A percentile compares a stretch with the other conserved stretches of the same genome.
These are phyloP conservation scores for Trichoderma koningiopsis DNA, from an alignment of 2,329 filamentous ascomycete genomes.

Conservation along the genomic window DNA sequence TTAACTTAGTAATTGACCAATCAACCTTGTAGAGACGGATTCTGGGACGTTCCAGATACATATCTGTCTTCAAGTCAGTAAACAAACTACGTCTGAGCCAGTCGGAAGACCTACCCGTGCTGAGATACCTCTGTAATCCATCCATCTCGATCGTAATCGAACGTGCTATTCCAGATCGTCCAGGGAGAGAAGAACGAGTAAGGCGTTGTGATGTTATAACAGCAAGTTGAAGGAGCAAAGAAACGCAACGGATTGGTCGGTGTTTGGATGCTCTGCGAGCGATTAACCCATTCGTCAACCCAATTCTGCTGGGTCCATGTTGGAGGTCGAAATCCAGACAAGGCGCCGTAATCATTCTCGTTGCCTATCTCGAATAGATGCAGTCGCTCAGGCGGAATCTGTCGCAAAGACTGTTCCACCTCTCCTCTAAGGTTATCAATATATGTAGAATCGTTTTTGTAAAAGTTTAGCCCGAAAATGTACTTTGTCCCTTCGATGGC, in stretches of 20 bases:
- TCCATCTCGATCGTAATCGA: constrained; percentile 18
- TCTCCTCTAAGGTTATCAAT: constrained; percentile 9
- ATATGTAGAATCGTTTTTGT: constrained; percentile 22
- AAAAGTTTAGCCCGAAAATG: constrained; percentile 23
- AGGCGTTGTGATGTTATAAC: constrained; percentile 21
- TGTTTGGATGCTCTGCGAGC: constrained; percentile 9
- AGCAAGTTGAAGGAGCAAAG: constrained; percentile 21
- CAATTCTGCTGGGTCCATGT: constrained; percentile 22
- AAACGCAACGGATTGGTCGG: constrained; percentile 2
- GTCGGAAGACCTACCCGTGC: constrained; percentile 4
- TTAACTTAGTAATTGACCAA: too few relatives aligned
- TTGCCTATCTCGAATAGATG: constrained; percentile 22
- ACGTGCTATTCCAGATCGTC: constrained; percentile 23
- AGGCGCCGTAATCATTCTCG: constrained; percentile 22
- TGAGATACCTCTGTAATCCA: constrained; percentile 23
- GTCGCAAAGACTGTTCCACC: constrained; percentile 4
- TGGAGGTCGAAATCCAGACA: constrained; percentile 20
- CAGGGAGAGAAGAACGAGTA: constrained; percentile 22
- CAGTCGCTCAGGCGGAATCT: constrained; percentile 8
- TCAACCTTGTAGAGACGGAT: constrained; percentile 4
- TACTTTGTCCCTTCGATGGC: constrained; percentile 19
- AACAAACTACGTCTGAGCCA: not conserved
- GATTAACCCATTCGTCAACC: constrained; percentile 20
- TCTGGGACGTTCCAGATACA: not conserved
- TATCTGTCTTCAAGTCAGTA: not conserved